Conservation (phyloP, 1,284 basidiomycete genomes). For the Ganoderma multipileum region DNA sequence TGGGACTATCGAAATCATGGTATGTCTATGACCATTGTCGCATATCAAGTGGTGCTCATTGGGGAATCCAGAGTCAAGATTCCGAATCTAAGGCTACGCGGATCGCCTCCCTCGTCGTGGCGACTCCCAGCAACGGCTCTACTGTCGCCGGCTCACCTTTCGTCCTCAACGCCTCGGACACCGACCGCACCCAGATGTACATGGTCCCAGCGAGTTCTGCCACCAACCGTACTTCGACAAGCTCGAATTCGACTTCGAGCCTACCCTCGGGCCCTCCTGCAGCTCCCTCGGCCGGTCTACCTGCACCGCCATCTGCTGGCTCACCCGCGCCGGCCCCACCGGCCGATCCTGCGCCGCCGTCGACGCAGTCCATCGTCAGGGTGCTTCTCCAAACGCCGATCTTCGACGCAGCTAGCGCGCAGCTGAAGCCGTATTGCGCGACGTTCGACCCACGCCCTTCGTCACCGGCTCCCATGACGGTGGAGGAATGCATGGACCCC, state of each 20-base stretch:
- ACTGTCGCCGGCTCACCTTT: constrained; percentile 41
- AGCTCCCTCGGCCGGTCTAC: not conserved
- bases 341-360: not conserved
- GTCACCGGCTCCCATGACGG: constrained; percentile 54
- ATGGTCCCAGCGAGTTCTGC: constrained; percentile 44
- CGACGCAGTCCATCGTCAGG: constrained; percentile 32
- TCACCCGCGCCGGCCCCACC: not conserved
- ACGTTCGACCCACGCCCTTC: constrained; percentile 64
- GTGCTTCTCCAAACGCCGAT: constrained; percentile 56
- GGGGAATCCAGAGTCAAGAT: constrained; percentile 36
- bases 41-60: not conserved
- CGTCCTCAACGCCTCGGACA: constrained; percentile 61
- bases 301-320: not conserved
- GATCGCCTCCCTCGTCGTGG: constrained; percentile 56
- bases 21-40: constrained; percentile 33
- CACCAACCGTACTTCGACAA: constrained; percentile 9
- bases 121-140: not conserved
- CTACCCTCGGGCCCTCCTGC: not conserved
- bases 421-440: constrained; percentile 57
- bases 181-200: constrained; percentile 58
- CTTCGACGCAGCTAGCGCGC: constrained; percentile 47
- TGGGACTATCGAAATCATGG: constrained; percentile 58
- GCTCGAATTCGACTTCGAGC: not conserved
- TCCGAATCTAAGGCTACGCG: constrained; percentile 38
- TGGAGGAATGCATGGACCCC: constrained; percentile 48